Evolutionary conservation across 352 stramenopile species (phyloP).

Genomic region (Chrysophaeum taylorii): DNA sequence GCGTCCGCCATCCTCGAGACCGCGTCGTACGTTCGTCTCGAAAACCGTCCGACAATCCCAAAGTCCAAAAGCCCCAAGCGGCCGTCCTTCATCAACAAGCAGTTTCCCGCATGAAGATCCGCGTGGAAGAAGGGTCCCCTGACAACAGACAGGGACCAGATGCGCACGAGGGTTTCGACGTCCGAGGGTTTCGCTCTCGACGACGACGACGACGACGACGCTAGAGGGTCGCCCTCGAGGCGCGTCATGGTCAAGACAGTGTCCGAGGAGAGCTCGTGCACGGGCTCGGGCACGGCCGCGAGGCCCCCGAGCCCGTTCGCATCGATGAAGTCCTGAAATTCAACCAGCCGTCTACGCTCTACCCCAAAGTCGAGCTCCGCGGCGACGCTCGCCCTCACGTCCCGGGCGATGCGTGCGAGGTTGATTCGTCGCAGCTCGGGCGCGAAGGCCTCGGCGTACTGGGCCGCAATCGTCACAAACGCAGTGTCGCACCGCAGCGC

Average conservation of each 20-base stretch:
- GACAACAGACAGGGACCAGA: constrained; percentile 36
- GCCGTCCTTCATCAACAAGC: constrained; percentile 62
- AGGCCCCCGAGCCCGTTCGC: constrained; percentile 14
- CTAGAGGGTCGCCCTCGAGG: neutral
- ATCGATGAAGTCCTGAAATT: constrained; percentile 29
- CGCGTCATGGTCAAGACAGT: constrained; percentile 25
- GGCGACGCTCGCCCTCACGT: constrained; percentile 25
- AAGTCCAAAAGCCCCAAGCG: constrained; percentile 50
- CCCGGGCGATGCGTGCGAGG: neutral
- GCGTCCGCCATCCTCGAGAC: constrained; percentile 30
- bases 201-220: constrained; percentile 28
- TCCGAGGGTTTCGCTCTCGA: neutral
- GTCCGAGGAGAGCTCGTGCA: constrained; percentile 19
- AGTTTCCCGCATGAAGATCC: constrained; percentile 52
- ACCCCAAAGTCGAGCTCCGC: constrained; percentile 36
- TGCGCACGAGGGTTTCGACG: constrained; percentile 34
- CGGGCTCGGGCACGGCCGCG: constrained; percentile 21
- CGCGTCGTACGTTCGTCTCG: constrained; percentile 23
- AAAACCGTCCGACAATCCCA: constrained; percentile 35
- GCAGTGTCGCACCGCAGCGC: constrained; percentile 32
- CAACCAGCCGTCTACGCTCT: constrained; percentile 27
- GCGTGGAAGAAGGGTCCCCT: constrained; percentile 31
- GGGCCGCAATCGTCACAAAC: constrained; percentile 20
- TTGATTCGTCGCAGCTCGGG: neutral
- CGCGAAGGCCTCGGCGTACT: neutral